Evolutionary conservation across 2,329 filamentous ascomycete genomes (phyloP).

Genomic region (Trichoderma sp.): DNA sequence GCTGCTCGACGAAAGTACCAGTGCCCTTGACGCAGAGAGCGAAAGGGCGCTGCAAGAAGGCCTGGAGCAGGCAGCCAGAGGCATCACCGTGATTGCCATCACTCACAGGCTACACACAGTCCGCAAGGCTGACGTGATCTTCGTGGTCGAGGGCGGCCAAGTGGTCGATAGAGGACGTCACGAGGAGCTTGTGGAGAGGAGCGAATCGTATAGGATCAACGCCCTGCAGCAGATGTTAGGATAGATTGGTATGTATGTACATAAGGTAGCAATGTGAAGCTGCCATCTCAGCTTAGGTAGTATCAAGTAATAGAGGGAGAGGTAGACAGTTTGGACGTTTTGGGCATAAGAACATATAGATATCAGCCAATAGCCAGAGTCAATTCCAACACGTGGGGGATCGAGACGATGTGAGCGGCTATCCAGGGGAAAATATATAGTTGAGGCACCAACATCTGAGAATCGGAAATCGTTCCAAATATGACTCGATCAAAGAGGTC

Average conservation of each 20-base stretch:
- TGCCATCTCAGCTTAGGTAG: background rate
- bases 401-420: background rate
- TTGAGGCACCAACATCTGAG: background rate
- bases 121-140: slow-evolving; percentile 58
- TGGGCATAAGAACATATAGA: background rate
- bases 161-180: slow-evolving; percentile 56
- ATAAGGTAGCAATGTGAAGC: slow-evolving; percentile 1
- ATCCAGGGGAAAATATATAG: slow-evolving; percentile 1
- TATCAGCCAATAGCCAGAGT: slow-evolving; percentile 14
- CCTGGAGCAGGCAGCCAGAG: slow-evolving; percentile 57
- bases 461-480: background rate
- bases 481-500: background rate
- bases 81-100: slow-evolving; percentile 59
- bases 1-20: slow-evolving; percentile 81
- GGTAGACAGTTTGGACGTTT: background rate
- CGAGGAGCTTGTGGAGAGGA: slow-evolving; percentile 54
- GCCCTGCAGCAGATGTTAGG: slow-evolving; percentile 52
- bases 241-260: background rate
- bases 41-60: slow-evolving; percentile 67
- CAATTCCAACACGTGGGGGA: slow-evolving; percentile 17
- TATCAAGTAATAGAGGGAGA: background rate
- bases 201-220: slow-evolving; percentile 55
- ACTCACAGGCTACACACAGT: slow-evolving; percentile 61
- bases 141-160: slow-evolving; percentile 55
- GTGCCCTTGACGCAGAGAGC: slow-evolving; percentile 71